phyloP scores from a whole-genome alignment of 164 flowering plant genomes.

The Annona cherimola region DNA sequence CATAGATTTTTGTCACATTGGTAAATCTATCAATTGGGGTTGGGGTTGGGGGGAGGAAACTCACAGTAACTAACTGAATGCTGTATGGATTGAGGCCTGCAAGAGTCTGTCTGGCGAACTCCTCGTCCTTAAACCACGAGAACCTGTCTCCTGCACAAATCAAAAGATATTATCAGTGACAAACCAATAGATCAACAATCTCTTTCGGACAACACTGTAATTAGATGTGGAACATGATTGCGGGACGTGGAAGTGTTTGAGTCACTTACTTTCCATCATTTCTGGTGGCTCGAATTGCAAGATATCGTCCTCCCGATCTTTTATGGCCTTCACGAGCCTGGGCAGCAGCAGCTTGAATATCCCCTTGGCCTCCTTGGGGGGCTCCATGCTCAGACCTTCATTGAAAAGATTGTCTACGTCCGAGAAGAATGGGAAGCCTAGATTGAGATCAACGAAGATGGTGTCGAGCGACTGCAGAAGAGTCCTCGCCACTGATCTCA shows the following conservation, averaged over 20 bases:
- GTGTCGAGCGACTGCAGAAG: slow-evolving; percentile 22
- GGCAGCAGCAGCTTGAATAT: slow-evolving; percentile 14
- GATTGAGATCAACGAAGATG: slow-evolving; percentile 1
- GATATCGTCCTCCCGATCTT: slow-evolving; percentile 9
- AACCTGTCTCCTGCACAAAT: slow-evolving; percentile 39
- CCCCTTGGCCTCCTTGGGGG: slow-evolving; percentile 12
- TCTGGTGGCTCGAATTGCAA: slow-evolving; percentile 38
- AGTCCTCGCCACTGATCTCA: slow-evolving; percentile 25
- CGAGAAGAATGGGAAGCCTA: slow-evolving; percentile 32
- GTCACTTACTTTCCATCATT: slow-evolving; percentile 16
- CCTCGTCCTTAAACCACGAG: slow-evolving; percentile 42
- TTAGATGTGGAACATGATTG: too few relatives aligned
- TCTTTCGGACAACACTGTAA: too few relatives aligned
- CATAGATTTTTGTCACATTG: too few relatives aligned
- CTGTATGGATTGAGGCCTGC: slow-evolving; percentile 49
- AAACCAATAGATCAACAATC: too few relatives aligned
- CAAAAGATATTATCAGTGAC: too few relatives aligned
- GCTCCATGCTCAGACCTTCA: slow-evolving; percentile 28
- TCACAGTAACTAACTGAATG: slow-evolving; percentile 42
- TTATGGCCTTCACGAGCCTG: slow-evolving; percentile 17
- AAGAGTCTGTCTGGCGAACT: slow-evolving; percentile 43
- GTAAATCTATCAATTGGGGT: too few relatives aligned
- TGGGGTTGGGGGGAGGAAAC: too few relatives aligned
- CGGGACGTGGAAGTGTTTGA: background rate
- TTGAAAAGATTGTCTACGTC: slow-evolving; percentile 39